A percentile compares a stretch with the other conserved stretches of the same genome.
Conservation (phyloP, 1,139 yeast species). For the Wickerhamomyces sp. region DNA sequence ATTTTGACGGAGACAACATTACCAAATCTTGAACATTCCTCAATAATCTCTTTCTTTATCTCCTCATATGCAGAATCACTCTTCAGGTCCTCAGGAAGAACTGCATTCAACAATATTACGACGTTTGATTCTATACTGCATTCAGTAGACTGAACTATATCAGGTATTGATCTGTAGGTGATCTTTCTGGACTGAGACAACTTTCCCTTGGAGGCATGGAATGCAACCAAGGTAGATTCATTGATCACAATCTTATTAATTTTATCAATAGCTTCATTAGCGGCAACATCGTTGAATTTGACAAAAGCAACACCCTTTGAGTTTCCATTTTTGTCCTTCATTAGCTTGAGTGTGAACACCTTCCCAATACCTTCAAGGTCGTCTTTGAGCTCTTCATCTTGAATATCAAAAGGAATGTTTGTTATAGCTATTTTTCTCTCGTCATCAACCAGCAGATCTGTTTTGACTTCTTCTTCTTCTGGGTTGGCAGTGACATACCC, state of each 20-base stretch:
- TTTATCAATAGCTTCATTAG: constrained; percentile 15
- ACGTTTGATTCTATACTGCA: constrained; percentile 40
- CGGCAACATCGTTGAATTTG: constrained; percentile 26
- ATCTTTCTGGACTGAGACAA: constrained; percentile 18
- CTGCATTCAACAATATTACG: constrained; percentile 59
- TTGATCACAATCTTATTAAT: constrained; percentile 28
- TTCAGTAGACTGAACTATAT: constrained; percentile 17
- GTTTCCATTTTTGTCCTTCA: constrained; percentile 31
- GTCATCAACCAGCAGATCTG: constrained; percentile 25
- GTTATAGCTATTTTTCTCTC: constrained; percentile 33
- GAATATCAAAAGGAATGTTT: constrained; percentile 35
- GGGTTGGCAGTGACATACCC: constrained; percentile 45
- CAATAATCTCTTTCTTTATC: constrained; percentile 45
- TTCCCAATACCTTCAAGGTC: constrained; percentile 30
- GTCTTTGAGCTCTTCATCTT: constrained; percentile 31
- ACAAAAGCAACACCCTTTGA: constrained; percentile 43
- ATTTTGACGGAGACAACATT: constrained; percentile 49
- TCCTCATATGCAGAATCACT: constrained; percentile 47
- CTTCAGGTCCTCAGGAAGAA: constrained; percentile 58
- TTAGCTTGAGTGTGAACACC: constrained; percentile 24
- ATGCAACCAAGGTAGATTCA: constrained; percentile 23
- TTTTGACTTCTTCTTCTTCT: constrained; percentile 11
- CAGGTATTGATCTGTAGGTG: constrained; percentile 27
- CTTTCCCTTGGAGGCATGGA: constrained; percentile 19
- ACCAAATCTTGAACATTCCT: constrained; percentile 52